Conservation (phyloP, 2,329 filamentous ascomycete genomes). For the Myriosclerotinia duriaeana region DNA sequence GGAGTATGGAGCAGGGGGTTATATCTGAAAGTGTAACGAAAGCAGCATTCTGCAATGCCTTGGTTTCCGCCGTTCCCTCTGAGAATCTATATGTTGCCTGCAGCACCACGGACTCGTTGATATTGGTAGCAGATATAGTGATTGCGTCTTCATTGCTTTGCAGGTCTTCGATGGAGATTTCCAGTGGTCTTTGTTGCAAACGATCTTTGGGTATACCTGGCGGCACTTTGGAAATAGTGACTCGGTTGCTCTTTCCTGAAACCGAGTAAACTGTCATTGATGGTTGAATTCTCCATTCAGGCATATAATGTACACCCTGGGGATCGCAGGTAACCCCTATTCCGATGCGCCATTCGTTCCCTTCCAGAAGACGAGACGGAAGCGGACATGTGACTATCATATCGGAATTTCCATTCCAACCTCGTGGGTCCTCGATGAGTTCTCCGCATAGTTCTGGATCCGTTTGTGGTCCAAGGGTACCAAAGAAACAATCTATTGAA, state of each 20-base stretch:
- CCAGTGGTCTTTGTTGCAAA: not conserved
- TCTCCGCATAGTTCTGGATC: slow-evolving; percentile 2
- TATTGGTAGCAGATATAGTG: not conserved
- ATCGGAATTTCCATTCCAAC: not conserved
- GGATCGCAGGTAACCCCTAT: not conserved
- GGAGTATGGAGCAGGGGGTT: slow-evolving; percentile 15
- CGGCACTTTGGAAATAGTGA: slow-evolving; percentile 9
- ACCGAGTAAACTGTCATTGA: not conserved
- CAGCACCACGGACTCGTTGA: not conserved
- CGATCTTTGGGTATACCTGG: not conserved
- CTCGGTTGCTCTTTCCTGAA: not conserved
- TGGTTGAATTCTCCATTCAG: too few relatives aligned
- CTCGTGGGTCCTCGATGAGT: not conserved
- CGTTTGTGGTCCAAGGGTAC: slow-evolving; percentile 1
- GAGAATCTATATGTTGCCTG: not conserved
- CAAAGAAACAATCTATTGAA: slow-evolving; percentile 1
- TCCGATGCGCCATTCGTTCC: not conserved
- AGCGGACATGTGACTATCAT: not conserved
- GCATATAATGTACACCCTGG: not conserved
- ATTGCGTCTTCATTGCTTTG: not conserved
- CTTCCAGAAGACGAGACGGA: not conserved
- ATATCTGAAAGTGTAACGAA: slow-evolving; percentile 10
- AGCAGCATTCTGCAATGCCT: slow-evolving; percentile 12
- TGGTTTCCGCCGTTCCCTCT: slow-evolving; percentile 5
- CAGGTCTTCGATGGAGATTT: not conserved